A percentile compares a stretch with the other conserved stretches of the same genome.
phyloP scores from a whole-genome alignment of 108 stramenopile genomes.

The Cyclotella distinguenda region DNA sequence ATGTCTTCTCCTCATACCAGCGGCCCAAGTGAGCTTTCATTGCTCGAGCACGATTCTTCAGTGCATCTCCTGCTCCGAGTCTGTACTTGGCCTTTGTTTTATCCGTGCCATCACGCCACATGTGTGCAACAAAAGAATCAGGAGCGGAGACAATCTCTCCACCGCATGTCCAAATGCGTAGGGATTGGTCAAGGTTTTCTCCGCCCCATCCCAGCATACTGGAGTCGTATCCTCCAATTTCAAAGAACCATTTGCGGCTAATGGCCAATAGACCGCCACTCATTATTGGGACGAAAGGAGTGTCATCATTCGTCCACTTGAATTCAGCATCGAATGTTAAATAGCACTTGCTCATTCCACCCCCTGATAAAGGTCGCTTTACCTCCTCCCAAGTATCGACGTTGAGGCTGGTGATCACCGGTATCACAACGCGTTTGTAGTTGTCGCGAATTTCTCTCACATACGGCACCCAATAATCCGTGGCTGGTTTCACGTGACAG shows the following conservation, averaged over 20 bases:
- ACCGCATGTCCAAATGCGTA: slow-evolving; percentile 49
- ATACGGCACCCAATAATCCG: slow-evolving; percentile 43
- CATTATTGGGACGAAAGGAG: slow-evolving; percentile 42
- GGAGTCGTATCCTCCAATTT: slow-evolving; percentile 46
- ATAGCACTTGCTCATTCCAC: slow-evolving; percentile 49
- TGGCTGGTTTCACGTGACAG: slow-evolving; percentile 42
- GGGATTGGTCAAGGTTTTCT: slow-evolving; percentile 42
- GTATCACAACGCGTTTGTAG: slow-evolving; percentile 44
- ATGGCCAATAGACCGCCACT: slow-evolving; percentile 43
- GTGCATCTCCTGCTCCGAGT: slow-evolving; percentile 37
- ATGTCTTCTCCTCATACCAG: slow-evolving; percentile 41
- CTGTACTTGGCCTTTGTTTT: slow-evolving; percentile 44
- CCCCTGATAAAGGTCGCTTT: slow-evolving; percentile 22
- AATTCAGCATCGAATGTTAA: slow-evolving; percentile 49
- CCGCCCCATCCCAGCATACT: slow-evolving; percentile 47
- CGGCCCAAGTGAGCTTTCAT: slow-evolving; percentile 41
- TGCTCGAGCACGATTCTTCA: slow-evolving; percentile 38
- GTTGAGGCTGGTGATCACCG: slow-evolving; percentile 39
- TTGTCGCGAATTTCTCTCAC: slow-evolving; percentile 32
- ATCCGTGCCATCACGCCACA: slow-evolving; percentile 36
- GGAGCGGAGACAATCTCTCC: slow-evolving; percentile 45
- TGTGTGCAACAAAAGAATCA: slow-evolving; percentile 41
- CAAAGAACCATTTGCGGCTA: slow-evolving; percentile 48
- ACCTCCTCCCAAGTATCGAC: slow-evolving; percentile 42
- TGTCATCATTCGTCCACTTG: slow-evolving; percentile 43